Base-by-base conservation (phyloP, 2,329 filamentous ascomycete genomes). In the Exutisphaerella laricina region DNA sequence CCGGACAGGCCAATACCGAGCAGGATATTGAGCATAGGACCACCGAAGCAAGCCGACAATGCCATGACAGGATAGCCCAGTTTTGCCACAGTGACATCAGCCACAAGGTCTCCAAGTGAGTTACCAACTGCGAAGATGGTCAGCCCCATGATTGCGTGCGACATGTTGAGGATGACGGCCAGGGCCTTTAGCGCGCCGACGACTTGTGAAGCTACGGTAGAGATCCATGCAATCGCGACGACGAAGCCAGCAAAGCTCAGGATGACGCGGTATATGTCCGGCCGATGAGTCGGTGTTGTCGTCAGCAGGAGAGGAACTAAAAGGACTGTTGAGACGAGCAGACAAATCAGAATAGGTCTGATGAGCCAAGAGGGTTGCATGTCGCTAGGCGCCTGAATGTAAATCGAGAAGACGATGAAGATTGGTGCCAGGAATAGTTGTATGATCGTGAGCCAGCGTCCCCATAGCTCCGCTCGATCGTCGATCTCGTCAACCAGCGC, bases 11-110 rank as follows among this genome's bases (percentile, higher is more conserved):
- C 92, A 39, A 98, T 89, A 0, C 92, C 92, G 3, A 98, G 77
- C 0, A 98, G 70, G 50, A 98, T 98, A 58, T 98, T 98, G 29
- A 98, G 77, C 88, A 98, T 90, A 0, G 92, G 92, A 0, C 92
- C 94, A n/a, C 92, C 92, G 62, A 98, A 96, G 62, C 92, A 98
- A 4, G 92, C 92, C 23, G 86, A 89, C 29, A 84, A 69, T 1
- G 92, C 92, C 92, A 98, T 98, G 50, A 98, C 88, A 0, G 92
- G 92, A 65, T 89, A 96, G 2, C 92, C 92, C 2, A 98, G 78
- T 23, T 87, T 80, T 3, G 92, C 92, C 26, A 98, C 85, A 0
- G 92, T 98, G 41, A 97, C 85, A 62, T 98, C 85, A 12, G 92
- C 90, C 7, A 98, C 88, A 12, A 98, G 73, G 58, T 98, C 92